Percentiles rank a stretch among this genome's conserved stretches.
Conservation (phyloP, 805 yeast species). For the Middelhovenomyces tepae region DNA sequence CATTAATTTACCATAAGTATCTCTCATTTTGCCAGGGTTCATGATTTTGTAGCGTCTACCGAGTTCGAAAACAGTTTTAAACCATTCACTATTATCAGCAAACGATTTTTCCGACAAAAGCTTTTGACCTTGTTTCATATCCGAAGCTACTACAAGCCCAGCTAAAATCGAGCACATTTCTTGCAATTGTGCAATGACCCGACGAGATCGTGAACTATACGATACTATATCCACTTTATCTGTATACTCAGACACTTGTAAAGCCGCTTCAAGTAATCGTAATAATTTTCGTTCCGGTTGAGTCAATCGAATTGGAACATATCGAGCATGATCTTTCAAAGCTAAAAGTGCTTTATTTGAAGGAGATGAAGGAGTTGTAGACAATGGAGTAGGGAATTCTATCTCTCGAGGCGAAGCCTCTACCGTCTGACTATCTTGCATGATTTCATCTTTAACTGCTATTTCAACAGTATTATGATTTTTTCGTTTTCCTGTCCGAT, state of each 20-base stretch:
- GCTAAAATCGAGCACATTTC: slow-evolving; percentile 74
- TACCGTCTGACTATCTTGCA: no score
- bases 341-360: slow-evolving; percentile 10
- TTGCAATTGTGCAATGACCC: slow-evolving; percentile 62
- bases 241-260: slow-evolving; percentile 71
- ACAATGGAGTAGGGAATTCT: no score
- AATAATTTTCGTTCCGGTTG: slow-evolving; percentile 61
- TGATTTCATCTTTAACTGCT: no score
- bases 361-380: slow-evolving; percentile 13
- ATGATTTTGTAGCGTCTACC: slow-evolving; percentile 75
- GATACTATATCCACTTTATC: slow-evolving; percentile 67
- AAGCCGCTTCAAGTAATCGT: slow-evolving; percentile 62
- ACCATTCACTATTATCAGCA: slow-evolving; percentile 65
- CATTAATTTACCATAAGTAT: slow-evolving; percentile 68
- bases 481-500: slow-evolving; percentile 47
- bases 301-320: slow-evolving; percentile 61
- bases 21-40: slow-evolving; percentile 78
- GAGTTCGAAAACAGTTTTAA: slow-evolving; percentile 59
- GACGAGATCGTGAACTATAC: slow-evolving; percentile 56
- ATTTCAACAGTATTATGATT: slow-evolving; percentile 20
- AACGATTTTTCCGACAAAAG: slow-evolving; percentile 32
- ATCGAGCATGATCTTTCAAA: slow-evolving; percentile 33
- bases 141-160: slow-evolving; percentile 70
- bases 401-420: no score
- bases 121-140: slow-evolving; percentile 59